Percentiles rank a stretch among this genome's conserved stretches.
Evolutionary conservation across 495 filamentous ascomycete species (phyloP).

Genomic region (Penicillium paradoxum): DNA sequence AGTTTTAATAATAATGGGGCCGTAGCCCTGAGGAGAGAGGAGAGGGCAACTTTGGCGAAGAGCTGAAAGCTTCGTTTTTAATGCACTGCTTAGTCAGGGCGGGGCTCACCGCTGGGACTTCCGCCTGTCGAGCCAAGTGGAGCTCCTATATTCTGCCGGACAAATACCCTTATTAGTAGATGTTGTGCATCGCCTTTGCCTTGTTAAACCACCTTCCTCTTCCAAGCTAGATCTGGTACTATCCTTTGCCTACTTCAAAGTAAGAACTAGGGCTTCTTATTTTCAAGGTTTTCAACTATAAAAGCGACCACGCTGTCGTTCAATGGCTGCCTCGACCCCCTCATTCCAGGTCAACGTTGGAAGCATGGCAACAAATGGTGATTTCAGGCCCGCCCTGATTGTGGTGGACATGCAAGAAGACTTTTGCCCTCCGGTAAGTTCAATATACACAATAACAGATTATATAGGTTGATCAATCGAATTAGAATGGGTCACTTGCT

Average conservation of each 20-base stretch:
- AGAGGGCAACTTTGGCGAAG: conserved; percentile 14
- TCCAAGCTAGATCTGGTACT: no score
- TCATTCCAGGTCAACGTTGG: no score
- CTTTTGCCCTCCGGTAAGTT: conserved; percentile 80
- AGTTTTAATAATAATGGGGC: conserved; percentile 26
- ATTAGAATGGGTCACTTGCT: conserved; percentile 74
- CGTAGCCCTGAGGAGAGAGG: conserved; percentile 34
- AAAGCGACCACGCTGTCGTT: no score
- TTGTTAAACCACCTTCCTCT: background rate
- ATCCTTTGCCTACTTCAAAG: no score
- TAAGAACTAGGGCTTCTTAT: no score
- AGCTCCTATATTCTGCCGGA: background rate
- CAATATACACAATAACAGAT: background rate
- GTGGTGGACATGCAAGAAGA: conserved; percentile 93
- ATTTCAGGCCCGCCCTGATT: conserved; percentile 48
- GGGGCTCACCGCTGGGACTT: background rate
- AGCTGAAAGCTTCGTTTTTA: conserved; percentile 18
- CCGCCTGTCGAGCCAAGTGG: background rate
- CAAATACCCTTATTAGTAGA: background rate
- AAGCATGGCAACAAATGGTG: conserved; percentile 9
- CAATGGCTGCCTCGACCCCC: no score
- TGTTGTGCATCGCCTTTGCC: background rate
- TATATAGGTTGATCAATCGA: conserved; percentile 10
- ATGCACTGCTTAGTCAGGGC: conserved; percentile 26
- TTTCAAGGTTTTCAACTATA: no score